Base-by-base conservation (phyloP, 1,284 basidiomycete species). In the Rhodotorula sp. region DNA sequence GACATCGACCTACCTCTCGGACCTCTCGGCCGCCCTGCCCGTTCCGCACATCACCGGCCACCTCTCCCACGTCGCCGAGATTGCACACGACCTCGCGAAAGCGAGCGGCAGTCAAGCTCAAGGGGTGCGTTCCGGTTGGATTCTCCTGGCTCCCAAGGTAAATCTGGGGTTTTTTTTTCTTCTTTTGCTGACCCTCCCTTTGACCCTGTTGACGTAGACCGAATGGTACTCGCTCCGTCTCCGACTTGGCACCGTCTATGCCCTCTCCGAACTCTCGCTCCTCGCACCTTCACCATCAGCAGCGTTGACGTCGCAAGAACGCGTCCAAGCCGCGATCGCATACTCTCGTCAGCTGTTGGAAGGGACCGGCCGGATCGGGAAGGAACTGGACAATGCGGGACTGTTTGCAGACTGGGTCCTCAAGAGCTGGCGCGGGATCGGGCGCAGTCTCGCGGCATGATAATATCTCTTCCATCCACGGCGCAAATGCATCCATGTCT, bases 51-150 rank as follows among this genome's bases (percentile, higher is more conserved):
- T 70, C 0, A 43, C 56, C 1, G 48, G 60, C 0, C 67, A 74
- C 54, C 55, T 74, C n/a, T 45, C 34, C 2, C 74, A 76, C 52
- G 63, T 68, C 47, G 69, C 72, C 21, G 34, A 45, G 4, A 71
- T 76, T 34, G 74, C 74, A 4, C 72, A 76, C 38, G 72, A 70
- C 50, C 64, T 76, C 21, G 72, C 74, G 3, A 70, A 65, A 62
- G 64, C 70, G 0, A 54, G 54, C 1, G 74, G 72, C 8, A 71
- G 68, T 19, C 59, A 72, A 23, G 60, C 67, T 0, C 74, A 76
- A 60, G 74, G 74, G 3, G 74, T 74, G 18, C 18, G 70, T 62
- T 43, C 8, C n/a, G 14, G 12, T 19, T 55, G 23, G 10, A 8
- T 23, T 8, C 19, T 38, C 15, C n/a, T 50, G 26, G 19, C 15